Evolutionary conservation across 2,329 filamentous ascomycete species (phyloP).

Genomic region (Aspergillus sp.): DNA sequence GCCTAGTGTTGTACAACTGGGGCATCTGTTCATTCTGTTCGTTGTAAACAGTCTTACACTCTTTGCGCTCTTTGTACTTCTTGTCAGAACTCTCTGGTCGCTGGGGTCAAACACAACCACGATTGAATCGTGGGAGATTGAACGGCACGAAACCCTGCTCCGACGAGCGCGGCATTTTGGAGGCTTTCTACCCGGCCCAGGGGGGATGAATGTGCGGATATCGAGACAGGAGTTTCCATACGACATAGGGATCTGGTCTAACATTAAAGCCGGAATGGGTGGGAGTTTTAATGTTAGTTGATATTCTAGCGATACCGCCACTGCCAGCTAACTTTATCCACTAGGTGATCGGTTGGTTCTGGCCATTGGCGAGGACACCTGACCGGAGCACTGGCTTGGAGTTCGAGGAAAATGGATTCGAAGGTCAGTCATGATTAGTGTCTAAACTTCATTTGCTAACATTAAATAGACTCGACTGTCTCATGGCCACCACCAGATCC

Average conservation of each 20-base stretch:
- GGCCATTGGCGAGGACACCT: slow-evolving; percentile 57
- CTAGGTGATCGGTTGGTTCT: slow-evolving; percentile 58
- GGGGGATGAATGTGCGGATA: slow-evolving; percentile 56
- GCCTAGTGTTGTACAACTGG: slow-evolving; percentile 53
- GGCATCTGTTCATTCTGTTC: slow-evolving; percentile 56
- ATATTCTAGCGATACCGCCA: not conserved
- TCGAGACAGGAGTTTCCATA: slow-evolving; percentile 64
- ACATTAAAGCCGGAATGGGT: slow-evolving; percentile 62
- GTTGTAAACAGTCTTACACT: slow-evolving; percentile 57
- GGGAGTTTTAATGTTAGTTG: slow-evolving; percentile 46
- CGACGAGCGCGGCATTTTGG: slow-evolving; percentile 52
- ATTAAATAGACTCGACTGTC: slow-evolving; percentile 31
- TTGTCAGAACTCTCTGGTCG: slow-evolving; percentile 56
- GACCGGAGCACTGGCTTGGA: slow-evolving; percentile 46
- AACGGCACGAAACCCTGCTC: slow-evolving; percentile 48
- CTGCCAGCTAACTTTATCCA: not conserved
- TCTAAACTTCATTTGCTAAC: slow-evolving; percentile 1
- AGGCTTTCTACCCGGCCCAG: slow-evolving; percentile 58
- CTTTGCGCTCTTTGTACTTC: slow-evolving; percentile 55
- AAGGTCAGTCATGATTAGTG: slow-evolving; percentile 41
- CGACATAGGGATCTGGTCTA: slow-evolving; percentile 63
- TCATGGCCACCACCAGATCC: slow-evolving; percentile 53
- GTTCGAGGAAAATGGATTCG: slow-evolving; percentile 62
- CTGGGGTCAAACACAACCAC: slow-evolving; percentile 61
- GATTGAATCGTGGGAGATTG: slow-evolving; percentile 64